Percentiles rank a stretch among this genome's conserved stretches.
phyloP scores from a whole-genome alignment of 352 stramenopile species.

The Halophytophthora batemanensis region DNA sequence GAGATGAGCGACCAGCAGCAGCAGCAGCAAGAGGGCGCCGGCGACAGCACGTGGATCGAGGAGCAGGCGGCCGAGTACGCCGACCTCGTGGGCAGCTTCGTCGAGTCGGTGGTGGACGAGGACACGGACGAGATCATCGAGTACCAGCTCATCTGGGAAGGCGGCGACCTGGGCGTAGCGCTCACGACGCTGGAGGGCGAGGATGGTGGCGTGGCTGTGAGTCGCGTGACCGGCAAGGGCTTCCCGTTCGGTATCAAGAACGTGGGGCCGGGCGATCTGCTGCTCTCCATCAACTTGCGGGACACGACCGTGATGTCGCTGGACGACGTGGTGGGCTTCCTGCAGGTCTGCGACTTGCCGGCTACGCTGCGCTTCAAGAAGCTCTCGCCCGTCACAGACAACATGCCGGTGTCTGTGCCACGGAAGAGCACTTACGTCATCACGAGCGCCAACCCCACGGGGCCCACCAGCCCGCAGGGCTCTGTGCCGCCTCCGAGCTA shows the following conservation, averaged over 20 bases:
- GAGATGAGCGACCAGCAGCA: constrained; percentile 29
- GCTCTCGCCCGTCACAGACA: constrained; percentile 53
- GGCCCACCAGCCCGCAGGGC: constrained; percentile 56
- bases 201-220: constrained; percentile 63
- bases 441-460: constrained; percentile 40
- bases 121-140: constrained; percentile 85
- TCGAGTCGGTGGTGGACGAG: constrained; percentile 77
- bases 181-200: constrained; percentile 72
- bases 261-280: constrained; percentile 69
- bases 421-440: constrained; percentile 69
- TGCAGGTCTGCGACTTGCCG: constrained; percentile 82
- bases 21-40: constrained; percentile 2
- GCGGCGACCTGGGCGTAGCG: constrained; percentile 77
- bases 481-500: constrained; percentile 38
- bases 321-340: constrained; percentile 76
- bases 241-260: constrained; percentile 90
- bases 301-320: constrained; percentile 77
- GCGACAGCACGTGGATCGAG: constrained; percentile 64
- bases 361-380: constrained; percentile 88
- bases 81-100: constrained; percentile 82
- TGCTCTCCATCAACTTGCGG: constrained; percentile 83
- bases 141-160: constrained; percentile 89
- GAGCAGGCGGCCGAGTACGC: constrained; percentile 84
- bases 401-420: constrained; percentile 33
- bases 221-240: constrained; percentile 79